Evolutionary conservation across 148 eudicot species (phyloP).

Genomic region (Nepenthes mirabilis): DNA sequence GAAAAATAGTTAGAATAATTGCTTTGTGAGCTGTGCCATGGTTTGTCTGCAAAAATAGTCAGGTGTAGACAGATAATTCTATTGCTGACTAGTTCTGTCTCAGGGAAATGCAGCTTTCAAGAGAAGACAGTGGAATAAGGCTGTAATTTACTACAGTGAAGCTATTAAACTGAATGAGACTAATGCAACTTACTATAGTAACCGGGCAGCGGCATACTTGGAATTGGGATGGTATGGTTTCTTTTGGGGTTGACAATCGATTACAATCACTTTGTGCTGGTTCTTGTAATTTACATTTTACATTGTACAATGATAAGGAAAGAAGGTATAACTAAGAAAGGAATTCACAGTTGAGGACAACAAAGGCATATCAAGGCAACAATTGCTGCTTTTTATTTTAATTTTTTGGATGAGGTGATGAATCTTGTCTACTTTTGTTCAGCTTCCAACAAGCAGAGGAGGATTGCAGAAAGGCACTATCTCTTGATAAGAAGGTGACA

Average conservation of each 20-base stretch:
- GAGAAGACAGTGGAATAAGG: conserved; percentile 68
- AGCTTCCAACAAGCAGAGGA: conserved; percentile 74
- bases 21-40: neutral
- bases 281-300: neutral
- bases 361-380: no score
- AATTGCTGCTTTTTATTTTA: no score
- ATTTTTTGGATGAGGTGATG: neutral
- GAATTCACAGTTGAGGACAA: no score
- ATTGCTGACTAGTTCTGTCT: conserved; percentile 4
- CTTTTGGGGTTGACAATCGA: neutral
- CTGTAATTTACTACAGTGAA: conserved; percentile 63
- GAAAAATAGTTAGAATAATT: no score
- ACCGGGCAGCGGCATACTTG: conserved; percentile 87
- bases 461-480: conserved; percentile 70
- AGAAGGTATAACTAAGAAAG: no score
- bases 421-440: conserved; percentile 3
- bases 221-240: conserved; percentile 58
- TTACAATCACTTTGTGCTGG: neutral
- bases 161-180: conserved; percentile 57
- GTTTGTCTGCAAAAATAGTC: neutral
- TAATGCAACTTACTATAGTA: conserved; percentile 65
- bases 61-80: neutral
- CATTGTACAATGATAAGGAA: no score
- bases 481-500: conserved; percentile 72
- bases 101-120: conserved; percentile 92